Base-by-base conservation (phyloP, 306 rosid genomes). In the Potentilla sterilis region DNA sequence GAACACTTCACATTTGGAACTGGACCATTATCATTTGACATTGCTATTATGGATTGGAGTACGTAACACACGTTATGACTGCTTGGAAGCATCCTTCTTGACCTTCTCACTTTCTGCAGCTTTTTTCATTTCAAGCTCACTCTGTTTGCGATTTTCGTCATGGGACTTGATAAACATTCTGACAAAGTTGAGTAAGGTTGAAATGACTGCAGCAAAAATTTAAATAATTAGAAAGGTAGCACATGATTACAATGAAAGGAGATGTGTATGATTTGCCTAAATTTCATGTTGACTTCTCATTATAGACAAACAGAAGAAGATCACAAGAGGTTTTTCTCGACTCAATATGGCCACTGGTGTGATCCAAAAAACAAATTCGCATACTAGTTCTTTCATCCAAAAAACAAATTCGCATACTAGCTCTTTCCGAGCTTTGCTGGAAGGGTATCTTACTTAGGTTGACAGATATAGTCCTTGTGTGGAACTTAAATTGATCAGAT, bases 171-270 rank as follows among this genome's bases (percentile, higher is more conserved):
- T 80, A 82, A 93, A 93, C 97, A 86, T 91, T 57, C 84, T 82
- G 46, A 87, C 89, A 73, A 93, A 93, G 91, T 86, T 89, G 80
- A 83, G 86, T 82, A 91, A 81, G 72, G 98, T 91, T 59, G 96
- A 74, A 48, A 85, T 79, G 77, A 93, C 98, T 91, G 89, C 85
- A 82, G 78, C 51, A 38, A 37, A 70, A 57, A 55, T 71, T 75
- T 73, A 74, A 34, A 73, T 38, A 43, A 69, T 68, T 55, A 84
- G 76, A 63, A 75, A 46, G 74, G 22, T 5, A 28, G 64, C 13
- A 37, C 55, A 32, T 38, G 11, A 66, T 64, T 69, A 58, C 14
- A 52, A 6, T n/a, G 13, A 21, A 21, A 4, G 4, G 35, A 18
- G 9, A 24, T 19, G 16, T 1, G 49, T 13, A 22, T n/a, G 28